Evolutionary conservation across 768 basidiomycete species (phyloP), one percentile per base, ranked within the genome.

Genomic region (Lanmaoa rubissima): DNA sequence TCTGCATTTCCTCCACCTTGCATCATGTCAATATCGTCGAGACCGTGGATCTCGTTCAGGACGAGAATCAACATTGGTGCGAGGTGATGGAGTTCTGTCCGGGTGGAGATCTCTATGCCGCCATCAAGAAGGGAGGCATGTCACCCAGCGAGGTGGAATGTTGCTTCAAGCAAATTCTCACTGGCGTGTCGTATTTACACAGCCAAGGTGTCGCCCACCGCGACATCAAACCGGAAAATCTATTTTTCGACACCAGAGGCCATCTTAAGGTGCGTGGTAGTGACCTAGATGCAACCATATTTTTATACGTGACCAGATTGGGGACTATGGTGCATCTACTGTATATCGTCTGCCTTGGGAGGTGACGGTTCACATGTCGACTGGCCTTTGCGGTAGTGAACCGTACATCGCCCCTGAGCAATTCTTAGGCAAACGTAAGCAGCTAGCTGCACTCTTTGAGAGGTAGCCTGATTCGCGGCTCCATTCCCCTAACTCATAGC

Each of bases 21-120:
- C 92, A 93, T 69, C 94, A 96, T 69, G 78, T 85, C 67, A 98
- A 98, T 71, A 84, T 98, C 65, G 95, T 98, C 69, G 95, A 98
- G 78, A 99, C 96, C 7, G 96, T 99, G 56, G 96, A 99, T 73
- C 86, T 99, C 57, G 90, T 99, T n/a, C 97, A 99, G 66, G 97
- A 99, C 73, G 96, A 99, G 75, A 83, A 77, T 60, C 87, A 92
- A 60, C 87, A 94, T 68, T 99, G 96, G 96, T 99, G 96, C 69
- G 97, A 98, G 72, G 96, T 99, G 45, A 98, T 99, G 96, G 97
- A 98, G 73, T 99, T 94, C 70, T 99, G 96, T 69, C 94, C 94
- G 4, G 97, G 97, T 43, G 96, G 96, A 2, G 96, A 99, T 75
- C 80, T 99, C 36, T 99, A 99, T 70, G 95, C 95, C 28, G 96